Evolutionary conservation across 139 green algal species (phyloP).

Genomic region (Pleodorina starrii): DNA sequence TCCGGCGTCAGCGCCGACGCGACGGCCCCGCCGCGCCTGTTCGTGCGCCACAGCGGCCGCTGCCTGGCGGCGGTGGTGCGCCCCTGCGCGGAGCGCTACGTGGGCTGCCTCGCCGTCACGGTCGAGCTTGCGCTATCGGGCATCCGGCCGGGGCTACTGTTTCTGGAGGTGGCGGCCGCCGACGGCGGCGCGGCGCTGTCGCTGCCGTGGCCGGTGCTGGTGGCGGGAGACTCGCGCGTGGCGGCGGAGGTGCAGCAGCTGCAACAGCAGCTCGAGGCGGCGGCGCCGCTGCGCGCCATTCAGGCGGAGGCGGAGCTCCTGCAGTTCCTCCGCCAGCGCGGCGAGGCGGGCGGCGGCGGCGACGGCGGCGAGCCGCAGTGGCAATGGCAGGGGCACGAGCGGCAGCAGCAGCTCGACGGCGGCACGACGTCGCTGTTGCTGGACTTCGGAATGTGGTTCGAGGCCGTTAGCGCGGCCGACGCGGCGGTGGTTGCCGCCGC

Average conservation of each 20-base stretch:
- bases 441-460: constrained; percentile 42
- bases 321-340: background rate
- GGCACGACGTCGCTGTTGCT: constrained; percentile 27
- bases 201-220: constrained; percentile 41
- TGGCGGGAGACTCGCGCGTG: background rate
- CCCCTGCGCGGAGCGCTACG: background rate
- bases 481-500: background rate
- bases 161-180: constrained; percentile 7
- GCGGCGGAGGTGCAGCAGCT: constrained; percentile 29
- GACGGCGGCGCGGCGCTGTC: background rate
- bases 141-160: background rate
- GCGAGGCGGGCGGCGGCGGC: background rate
- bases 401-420: constrained; percentile 1
- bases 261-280: constrained; percentile 19
- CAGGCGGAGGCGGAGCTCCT: background rate
- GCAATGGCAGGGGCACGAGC: background rate
- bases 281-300: constrained; percentile 21
- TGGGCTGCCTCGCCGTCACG: background rate
- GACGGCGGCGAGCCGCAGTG: background rate
- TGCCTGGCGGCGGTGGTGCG: constrained; percentile 13
- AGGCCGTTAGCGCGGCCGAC: constrained; percentile 14
- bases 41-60: constrained; percentile 26
- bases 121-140: background rate
- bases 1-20: background rate
- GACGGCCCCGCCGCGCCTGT: background rate